phyloP scores from a whole-genome alignment of 2,329 filamentous ascomycete genomes.

The Colletotrichum horii region DNA sequence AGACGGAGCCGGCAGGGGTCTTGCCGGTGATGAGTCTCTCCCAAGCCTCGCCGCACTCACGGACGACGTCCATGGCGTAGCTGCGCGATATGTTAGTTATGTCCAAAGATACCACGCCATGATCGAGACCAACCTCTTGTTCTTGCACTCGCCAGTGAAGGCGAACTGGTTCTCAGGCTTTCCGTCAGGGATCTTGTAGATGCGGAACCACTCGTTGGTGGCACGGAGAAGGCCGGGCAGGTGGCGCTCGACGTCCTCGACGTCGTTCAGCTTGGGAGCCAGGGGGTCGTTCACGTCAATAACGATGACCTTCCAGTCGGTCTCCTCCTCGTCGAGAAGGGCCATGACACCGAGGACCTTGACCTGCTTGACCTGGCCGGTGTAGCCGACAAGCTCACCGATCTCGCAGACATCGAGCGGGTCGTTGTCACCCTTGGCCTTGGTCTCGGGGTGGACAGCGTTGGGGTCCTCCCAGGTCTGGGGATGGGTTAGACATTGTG shows the following conservation, averaged over 20 bases:
- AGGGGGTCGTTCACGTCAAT: slow-evolving; percentile 98
- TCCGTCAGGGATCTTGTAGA: slow-evolving; percentile 99
- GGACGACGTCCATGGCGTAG: slow-evolving; percentile 94
- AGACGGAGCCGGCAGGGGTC: slow-evolving; percentile 77
- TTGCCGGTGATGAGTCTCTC: slow-evolving; percentile 94
- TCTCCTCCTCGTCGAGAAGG: slow-evolving; percentile 98
- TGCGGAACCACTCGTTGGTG: slow-evolving; percentile 99
- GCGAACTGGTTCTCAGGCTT: slow-evolving; percentile 99
- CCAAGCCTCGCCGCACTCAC: slow-evolving; percentile 97
- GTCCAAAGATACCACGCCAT: neutral
- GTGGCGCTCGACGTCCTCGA: slow-evolving; percentile 98
- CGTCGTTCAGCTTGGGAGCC: slow-evolving; percentile 94
- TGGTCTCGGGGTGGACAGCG: slow-evolving; percentile 94
- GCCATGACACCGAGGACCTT: slow-evolving; percentile 99
- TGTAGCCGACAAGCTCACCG: slow-evolving; percentile 94
- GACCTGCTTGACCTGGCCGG: slow-evolving; percentile 98
- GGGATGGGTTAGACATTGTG: neutral
- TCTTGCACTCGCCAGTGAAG: slow-evolving; percentile 99
- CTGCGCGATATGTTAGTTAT: slow-evolving; percentile 40
- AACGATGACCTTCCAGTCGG: slow-evolving; percentile 99
- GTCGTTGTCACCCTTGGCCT: slow-evolving; percentile 99
- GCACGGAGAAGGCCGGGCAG: slow-evolving; percentile 94
- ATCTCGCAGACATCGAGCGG: slow-evolving; percentile 99
- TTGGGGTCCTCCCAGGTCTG: slow-evolving; percentile 99
- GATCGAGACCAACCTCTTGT: slow-evolving; percentile 75